Conservation (phyloP, 2,329 filamentous ascomycete species). For the Colletotrichum acutatum region DNA sequence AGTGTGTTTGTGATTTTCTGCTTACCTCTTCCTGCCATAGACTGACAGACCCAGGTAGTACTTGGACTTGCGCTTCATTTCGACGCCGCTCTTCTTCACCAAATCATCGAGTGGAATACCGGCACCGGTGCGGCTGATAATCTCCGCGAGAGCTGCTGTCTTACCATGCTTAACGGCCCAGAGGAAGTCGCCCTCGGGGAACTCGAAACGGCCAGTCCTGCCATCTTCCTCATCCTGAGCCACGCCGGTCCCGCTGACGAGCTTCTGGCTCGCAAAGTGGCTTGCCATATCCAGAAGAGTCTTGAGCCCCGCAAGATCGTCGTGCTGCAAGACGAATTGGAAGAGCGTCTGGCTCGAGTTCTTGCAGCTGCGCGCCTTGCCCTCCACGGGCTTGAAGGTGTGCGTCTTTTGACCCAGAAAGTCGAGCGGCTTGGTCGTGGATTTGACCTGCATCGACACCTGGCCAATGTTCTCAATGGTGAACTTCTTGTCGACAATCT, state of each 20-base stretch:
- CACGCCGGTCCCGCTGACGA: slow-evolving; percentile 32
- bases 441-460: slow-evolving; percentile 75
- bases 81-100: slow-evolving; percentile 72
- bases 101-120: slow-evolving; percentile 77
- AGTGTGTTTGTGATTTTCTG: neutral
- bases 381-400: slow-evolving; percentile 47
- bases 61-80: slow-evolving; percentile 71
- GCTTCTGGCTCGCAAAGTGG: slow-evolving; percentile 53
- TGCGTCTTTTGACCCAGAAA: slow-evolving; percentile 58
- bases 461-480: slow-evolving; percentile 83
- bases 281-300: slow-evolving; percentile 67
- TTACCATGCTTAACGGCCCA: slow-evolving; percentile 59
- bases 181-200: slow-evolving; percentile 54
- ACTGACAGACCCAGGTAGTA: slow-evolving; percentile 84
- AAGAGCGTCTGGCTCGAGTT: slow-evolving; percentile 45
- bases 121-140: slow-evolving; percentile 74
- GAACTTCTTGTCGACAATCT: slow-evolving; percentile 73
- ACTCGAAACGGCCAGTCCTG: slow-evolving; percentile 46
- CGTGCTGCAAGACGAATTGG: slow-evolving; percentile 58
- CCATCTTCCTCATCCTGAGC: slow-evolving; percentile 44
- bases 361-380: slow-evolving; percentile 40
- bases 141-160: slow-evolving; percentile 67
- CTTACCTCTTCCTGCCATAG: slow-evolving; percentile 74
- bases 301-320: slow-evolving; percentile 65
- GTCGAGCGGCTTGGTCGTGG: slow-evolving; percentile 63